Conservation (phyloP, 2,329 filamentous ascomycete genomes). For the Fusarium decemcellulare region DNA sequence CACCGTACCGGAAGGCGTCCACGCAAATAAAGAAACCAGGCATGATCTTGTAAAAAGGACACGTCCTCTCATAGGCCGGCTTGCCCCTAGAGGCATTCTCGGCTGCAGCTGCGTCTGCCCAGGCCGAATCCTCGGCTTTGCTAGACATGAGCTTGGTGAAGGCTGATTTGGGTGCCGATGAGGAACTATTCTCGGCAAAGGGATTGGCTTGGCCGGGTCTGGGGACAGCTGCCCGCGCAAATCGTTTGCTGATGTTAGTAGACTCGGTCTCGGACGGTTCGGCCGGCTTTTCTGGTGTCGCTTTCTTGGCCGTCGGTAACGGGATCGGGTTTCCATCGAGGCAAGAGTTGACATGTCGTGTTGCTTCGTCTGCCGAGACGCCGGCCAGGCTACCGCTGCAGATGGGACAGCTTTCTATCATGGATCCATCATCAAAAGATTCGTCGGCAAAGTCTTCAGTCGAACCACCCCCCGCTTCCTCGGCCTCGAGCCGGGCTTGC, state of each 20-base stretch:
- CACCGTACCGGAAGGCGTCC: conserved; percentile 95
- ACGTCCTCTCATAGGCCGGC: conserved; percentile 89
- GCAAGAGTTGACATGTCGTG: conserved; percentile 92
- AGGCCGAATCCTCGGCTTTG: conserved; percentile 91
- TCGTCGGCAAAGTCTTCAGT: conserved; percentile 54
- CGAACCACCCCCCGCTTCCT: conserved; percentile 63
- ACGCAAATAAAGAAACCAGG: conserved; percentile 94
- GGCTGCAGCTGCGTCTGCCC: conserved; percentile 86
- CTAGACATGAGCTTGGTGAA: conserved; percentile 95
- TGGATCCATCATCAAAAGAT: conserved; percentile 49
- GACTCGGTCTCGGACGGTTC: conserved; percentile 51
- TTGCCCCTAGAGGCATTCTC: conserved; percentile 86
- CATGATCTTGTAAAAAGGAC: conserved; percentile 99
- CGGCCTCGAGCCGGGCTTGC: conserved; percentile 76
- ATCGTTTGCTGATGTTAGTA: conserved; percentile 67
- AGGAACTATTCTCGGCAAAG: conserved; percentile 67
- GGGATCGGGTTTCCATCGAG: conserved; percentile 84
- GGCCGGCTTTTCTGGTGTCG: conserved; percentile 14
- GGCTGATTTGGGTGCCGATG: conserved; percentile 71
- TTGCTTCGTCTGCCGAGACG: conserved; percentile 75
- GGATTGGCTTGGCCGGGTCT: conserved; percentile 87
- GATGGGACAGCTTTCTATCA: conserved; percentile 76
- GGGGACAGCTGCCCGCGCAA: conserved; percentile 77
- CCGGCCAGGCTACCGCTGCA: conserved; percentile 77
- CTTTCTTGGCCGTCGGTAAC: conserved; percentile 55